A percentile compares a stretch with the other conserved stretches of the same genome.
Conservation (phyloP, 1,139 yeast genomes). For the Pichia kudriavzevii region DNA sequence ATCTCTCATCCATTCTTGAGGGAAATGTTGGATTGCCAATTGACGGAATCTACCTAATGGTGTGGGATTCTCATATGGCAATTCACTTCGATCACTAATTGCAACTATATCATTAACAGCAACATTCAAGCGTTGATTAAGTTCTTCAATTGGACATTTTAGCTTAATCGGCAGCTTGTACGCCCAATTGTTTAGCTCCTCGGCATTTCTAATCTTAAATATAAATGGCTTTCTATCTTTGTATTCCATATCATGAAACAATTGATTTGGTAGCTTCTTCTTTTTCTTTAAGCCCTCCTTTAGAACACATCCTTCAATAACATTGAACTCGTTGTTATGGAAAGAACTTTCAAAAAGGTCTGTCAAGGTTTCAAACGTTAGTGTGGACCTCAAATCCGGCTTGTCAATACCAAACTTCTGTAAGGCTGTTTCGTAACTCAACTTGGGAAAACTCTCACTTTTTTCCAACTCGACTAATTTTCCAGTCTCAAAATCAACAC, state of each 20-base stretch:
- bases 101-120: conserved; percentile 69
- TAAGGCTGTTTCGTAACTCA: conserved; percentile 66
- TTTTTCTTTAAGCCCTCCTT: conserved; percentile 34
- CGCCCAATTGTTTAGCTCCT: conserved; percentile 39
- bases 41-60: conserved; percentile 87
- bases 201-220: conserved; percentile 37
- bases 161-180: conserved; percentile 27
- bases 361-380: conserved; percentile 45
- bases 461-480: conserved; percentile 22
- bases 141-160: conserved; percentile 17
- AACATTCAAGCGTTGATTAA: conserved; percentile 35
- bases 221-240: conserved; percentile 54
- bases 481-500: conserved; percentile 22
- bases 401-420: conserved; percentile 81
- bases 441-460: conserved; percentile 32
- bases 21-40: conserved; percentile 50
- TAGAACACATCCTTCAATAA: conserved; percentile 66
- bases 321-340: conserved; percentile 41
- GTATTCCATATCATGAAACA: conserved; percentile 43
- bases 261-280: conserved; percentile 31
- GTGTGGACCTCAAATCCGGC: conserved; percentile 72
- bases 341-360: conserved; percentile 34
- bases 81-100: conserved; percentile 56
- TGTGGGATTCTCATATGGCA: conserved; percentile 86
- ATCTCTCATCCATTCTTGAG: conserved; percentile 42